Evolutionary conservation across 2,329 filamentous ascomycete genomes (phyloP), one percentile per base, ranked within the genome.

Genomic region (Xylaria sp.): DNA sequence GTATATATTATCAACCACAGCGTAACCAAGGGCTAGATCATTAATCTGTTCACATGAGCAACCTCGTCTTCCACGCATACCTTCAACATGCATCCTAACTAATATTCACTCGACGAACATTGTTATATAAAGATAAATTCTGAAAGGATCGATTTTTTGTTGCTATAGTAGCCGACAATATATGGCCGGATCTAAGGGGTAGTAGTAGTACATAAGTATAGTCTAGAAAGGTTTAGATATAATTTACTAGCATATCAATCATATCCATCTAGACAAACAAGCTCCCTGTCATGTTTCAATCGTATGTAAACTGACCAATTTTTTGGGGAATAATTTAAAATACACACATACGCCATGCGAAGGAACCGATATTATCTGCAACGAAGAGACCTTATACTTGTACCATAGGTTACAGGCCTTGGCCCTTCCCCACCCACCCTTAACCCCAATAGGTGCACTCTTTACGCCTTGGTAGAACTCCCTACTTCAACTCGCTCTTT

Each of bases 261-360:
- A 33, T 11, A 2, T 17, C n/a, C n/a, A n/a, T n/a, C n/a, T n/a
- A n/a, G n/a, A 33, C 27, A 33, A 9, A n/a, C 13, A 51, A 51
- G 3, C 6, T 27, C 25, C 15, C 27, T n/a, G 6, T 6, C 3
- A n/a, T 51, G 25, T 51, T 31, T 20, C 7, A 51, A n/a, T 2
- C 39, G 15, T 47, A 45, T 50, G 45, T 61, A 49, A 62, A 63
- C 22, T 56, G 17, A 61, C 47, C 25, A 58, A 47, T 72, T 71
- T 70, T 69, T 70, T 71, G 60, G 62, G 51, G 69, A 61, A 66
- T 45, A 62, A n/a, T n/a, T 20, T 69, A 71, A 67, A 73, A 72
- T 72, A 74, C 72, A 74, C 69, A 73, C 70, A 66, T 68, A 66
- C 73, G 73, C 73, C 73, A 75, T 74, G 73, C 71, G 69, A 71